Evolutionary conservation across 139 green algal genomes (phyloP).

Genomic region (Trebouxia sp.): DNA sequence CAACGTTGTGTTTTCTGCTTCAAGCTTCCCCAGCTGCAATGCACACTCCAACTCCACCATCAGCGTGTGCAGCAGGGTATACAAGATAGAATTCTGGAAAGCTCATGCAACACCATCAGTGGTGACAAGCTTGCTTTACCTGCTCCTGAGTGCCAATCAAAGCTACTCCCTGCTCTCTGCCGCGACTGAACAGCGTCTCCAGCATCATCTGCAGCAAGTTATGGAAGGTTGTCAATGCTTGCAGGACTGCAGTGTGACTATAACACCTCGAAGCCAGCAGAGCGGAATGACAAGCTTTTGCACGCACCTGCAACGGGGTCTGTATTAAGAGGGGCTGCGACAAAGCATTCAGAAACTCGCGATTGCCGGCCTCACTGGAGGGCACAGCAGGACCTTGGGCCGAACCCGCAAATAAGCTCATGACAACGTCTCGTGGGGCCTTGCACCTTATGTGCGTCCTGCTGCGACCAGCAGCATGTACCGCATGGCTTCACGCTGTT

Average conservation of each 20-base stretch:
- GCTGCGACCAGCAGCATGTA: too few species aligned
- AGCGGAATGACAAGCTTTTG: not conserved
- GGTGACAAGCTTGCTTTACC: not conserved
- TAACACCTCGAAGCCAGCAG: too few species aligned
- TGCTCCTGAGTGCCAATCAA: not conserved
- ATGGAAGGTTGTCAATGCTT: too few species aligned
- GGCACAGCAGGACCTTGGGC: not conserved
- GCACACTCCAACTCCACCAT: not conserved
- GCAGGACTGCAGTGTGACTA: too few species aligned
- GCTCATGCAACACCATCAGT: not conserved
- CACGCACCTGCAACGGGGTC: conserved; percentile 21
- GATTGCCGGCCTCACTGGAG: not conserved
- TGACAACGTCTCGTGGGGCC: not conserved
- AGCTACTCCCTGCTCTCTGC: not conserved
- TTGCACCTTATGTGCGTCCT: not conserved
- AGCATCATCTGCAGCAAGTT: conserved; percentile 27
- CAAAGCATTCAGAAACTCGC: conserved; percentile 10
- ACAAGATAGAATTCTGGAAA: not conserved
- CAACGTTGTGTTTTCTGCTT: conserved; percentile 8
- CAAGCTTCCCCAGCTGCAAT: not conserved
- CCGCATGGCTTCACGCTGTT: too few species aligned
- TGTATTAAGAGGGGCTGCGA: conserved; percentile 25
- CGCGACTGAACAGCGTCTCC: conserved; percentile 5
- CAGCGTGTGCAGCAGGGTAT: not conserved
- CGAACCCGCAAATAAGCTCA: not conserved